Evolutionary conservation across 805 yeast species (phyloP), one percentile per base, ranked within the genome.

Genomic region (Suhomyces sp.): DNA sequence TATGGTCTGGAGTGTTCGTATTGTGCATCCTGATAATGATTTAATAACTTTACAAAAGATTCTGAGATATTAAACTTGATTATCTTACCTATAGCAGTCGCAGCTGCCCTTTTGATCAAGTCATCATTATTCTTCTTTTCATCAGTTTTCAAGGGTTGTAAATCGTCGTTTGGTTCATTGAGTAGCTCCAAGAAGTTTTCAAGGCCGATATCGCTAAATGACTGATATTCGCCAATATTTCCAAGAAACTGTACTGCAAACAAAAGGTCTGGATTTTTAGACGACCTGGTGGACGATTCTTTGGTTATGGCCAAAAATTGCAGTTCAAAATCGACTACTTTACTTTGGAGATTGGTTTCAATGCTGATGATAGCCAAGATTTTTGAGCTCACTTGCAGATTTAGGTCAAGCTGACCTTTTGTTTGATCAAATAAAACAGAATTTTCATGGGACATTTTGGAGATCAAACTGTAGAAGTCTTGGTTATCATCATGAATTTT

Each of bases 181-280:
- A 76, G 61, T 52, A 68, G 59, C 17, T 50, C 53, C 57, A 66
- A 63, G 57, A 83, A 63, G 15, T 75, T 68, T 1, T 65, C 71
- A 24, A 78, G 57, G 3, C 71, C 63, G 19, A 72, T 37, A 7
- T 43, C n/a, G 1, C 21, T 31, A 25, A 56, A 46, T 3, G 44
- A 27, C 10, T n/a, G n/a, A 17, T 15, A 21, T 31, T 39, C 50
- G n/a, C 81, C 78, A 27, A 80, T 68, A 52, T 76, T 75, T 4
- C 86, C 87, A 48, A 84, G 61, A 39, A 79, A 78, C 35, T 75
- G 76, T 41, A 72, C 63, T 43, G 68, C 67, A 57, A 76, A 78
- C 1, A 69, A 53, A 13, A 66, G 48, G 35, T 63, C 54, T 1
- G 43, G 22, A 7, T 35, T 27, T 17, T 31, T 21, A 13, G 29